Conservation (phyloP, 2,329 filamentous ascomycete species). For the Exophiala alcalophila region DNA sequence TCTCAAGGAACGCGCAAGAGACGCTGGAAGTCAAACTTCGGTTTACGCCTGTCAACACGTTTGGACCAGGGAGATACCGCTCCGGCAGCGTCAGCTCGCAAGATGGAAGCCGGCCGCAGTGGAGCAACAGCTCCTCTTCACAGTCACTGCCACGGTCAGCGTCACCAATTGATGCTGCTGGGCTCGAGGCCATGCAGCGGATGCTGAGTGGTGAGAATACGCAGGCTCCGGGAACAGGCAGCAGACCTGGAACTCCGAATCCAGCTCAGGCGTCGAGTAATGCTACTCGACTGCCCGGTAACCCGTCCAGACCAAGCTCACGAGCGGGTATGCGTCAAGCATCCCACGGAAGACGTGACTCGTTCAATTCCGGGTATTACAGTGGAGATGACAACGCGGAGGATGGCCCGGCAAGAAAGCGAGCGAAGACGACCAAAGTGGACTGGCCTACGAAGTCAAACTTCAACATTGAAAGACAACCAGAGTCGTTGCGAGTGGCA, state of each 20-base stretch:
- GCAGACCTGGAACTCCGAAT: conserved; percentile 27
- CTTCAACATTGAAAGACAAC: conserved; percentile 65
- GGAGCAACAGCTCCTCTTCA: conserved; percentile 17
- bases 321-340: conserved; percentile 21
- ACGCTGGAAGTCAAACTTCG: conserved; percentile 91
- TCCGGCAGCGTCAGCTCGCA: conserved; percentile 30
- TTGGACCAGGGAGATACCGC: conserved; percentile 20
- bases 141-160: conserved; percentile 32
- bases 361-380: conserved; percentile 57
- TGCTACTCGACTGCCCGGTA: conserved; percentile 14
- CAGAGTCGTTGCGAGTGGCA: conserved; percentile 81
- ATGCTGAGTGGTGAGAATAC: conserved; percentile 41
- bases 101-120: conserved; percentile 25
- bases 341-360: conserved; percentile 45
- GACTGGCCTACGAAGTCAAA: conserved; percentile 67
- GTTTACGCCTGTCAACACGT: conserved; percentile 66
- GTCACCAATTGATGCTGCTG: conserved; percentile 41
- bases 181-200: conserved; percentile 45
- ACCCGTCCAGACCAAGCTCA: conserved; percentile 26
- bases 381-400: conserved; percentile 64
- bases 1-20: conserved; percentile 75
- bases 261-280: conserved; percentile 15
- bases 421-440: conserved; percentile 72
- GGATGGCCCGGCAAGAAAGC: conserved; percentile 66
- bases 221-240: conserved; percentile 20